These are phyloP conservation scores for Beauveria sp. DNA, from an alignment of 2,329 filamentous ascomycete genomes.

Conservation along the genomic window DNA sequence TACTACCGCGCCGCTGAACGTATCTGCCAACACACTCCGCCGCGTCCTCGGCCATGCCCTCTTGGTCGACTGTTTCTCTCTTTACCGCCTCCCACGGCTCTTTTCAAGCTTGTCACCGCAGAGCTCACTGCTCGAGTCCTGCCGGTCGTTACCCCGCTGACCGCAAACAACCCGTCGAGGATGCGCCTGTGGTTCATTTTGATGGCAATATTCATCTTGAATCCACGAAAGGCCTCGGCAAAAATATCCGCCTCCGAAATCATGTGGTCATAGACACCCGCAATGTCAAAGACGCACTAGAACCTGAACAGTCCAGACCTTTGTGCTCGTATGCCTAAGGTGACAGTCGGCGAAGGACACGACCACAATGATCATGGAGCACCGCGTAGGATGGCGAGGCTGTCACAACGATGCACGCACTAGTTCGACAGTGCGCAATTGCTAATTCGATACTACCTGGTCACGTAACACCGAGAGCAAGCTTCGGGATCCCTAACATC, in stretches of 20 bases:
- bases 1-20: conserved; percentile 44
- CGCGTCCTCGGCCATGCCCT: too few species aligned
- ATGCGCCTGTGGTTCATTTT: conserved; percentile 71
- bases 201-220: conserved; percentile 73
- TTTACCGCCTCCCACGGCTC: too few species aligned
- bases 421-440: neutral
- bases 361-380: too few species aligned
- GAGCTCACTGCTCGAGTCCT: too few species aligned
- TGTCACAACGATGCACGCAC: too few species aligned
- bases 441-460: neutral
- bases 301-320: neutral
- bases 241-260: conserved; percentile 79
- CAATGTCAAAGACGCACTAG: conserved; percentile 71
- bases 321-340: neutral
- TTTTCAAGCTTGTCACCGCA: too few species aligned
- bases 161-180: conserved; percentile 66
- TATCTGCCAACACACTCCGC: too few species aligned
- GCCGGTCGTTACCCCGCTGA: too few species aligned
- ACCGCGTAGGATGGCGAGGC: too few species aligned
- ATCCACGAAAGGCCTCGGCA: conserved; percentile 73
- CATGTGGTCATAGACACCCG: too few species aligned
- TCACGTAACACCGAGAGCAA: neutral
- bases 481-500: neutral
- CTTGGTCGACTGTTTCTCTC: too few species aligned
- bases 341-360: neutral